These are phyloP conservation scores for Pythium coloratum DNA, from an alignment of 352 stramenopile species.

Conservation along the genomic window DNA sequence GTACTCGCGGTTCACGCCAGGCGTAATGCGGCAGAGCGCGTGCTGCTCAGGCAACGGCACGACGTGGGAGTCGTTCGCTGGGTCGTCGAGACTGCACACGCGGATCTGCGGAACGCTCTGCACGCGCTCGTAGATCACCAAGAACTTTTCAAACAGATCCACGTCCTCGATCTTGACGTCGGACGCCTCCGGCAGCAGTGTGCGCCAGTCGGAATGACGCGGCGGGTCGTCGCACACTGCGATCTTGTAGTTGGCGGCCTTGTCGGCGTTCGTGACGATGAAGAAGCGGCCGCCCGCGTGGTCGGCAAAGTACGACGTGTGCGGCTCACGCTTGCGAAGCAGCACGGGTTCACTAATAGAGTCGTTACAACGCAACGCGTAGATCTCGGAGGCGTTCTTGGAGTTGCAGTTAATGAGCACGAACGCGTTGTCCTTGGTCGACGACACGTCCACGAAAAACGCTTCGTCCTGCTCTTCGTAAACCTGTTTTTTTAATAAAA, in stretches of 20 bases:
- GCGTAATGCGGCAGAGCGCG: constrained; percentile 56
- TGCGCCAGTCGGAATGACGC: constrained; percentile 34
- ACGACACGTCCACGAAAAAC: constrained; percentile 84
- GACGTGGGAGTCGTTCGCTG: constrained; percentile 31
- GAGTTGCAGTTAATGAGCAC: constrained; percentile 89
- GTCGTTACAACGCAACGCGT: constrained; percentile 30
- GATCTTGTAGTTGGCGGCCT: constrained; percentile 81
- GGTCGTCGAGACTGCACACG: constrained; percentile 57
- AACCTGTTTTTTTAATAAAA: constrained; percentile 35
- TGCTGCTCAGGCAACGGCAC: constrained; percentile 60
- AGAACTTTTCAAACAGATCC: constrained; percentile 75
- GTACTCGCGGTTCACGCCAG: constrained; percentile 84
- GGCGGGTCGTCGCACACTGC: constrained; percentile 23
- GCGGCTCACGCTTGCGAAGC: constrained; percentile 47
- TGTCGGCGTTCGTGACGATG: constrained; percentile 82
- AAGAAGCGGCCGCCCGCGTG: constrained; percentile 68
- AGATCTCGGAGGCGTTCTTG: constrained; percentile 86
- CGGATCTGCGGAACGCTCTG: constrained; percentile 71
- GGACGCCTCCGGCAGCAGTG: constrained; percentile 48
- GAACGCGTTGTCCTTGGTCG: constrained; percentile 78
- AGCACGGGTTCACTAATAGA: constrained; percentile 18
- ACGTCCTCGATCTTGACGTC: constrained; percentile 89
- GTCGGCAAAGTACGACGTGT: constrained; percentile 86
- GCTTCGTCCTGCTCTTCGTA: constrained; percentile 76
- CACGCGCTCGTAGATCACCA: constrained; percentile 84